Base-by-base conservation (phyloP, 78 protist species). In the Dictyostelium intermedium region DNA sequence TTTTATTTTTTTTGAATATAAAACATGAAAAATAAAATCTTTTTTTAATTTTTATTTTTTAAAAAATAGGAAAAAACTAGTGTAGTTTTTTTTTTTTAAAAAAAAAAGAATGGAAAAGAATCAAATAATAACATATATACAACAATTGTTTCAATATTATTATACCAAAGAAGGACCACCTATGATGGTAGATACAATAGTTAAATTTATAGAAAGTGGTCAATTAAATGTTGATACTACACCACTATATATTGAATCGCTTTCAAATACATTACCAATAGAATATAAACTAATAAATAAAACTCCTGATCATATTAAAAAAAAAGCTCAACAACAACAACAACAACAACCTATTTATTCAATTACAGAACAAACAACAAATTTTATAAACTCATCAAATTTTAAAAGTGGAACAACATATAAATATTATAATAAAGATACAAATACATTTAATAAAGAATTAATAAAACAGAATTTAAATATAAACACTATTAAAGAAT, bases 221-320 rank as follows among this genome's bases (percentile, higher is more conserved):
- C 34, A 79, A 41, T n/a, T 39, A 2, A 47, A 30, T 41, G 41
- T 63, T 1, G 47, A 89, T 2, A 16, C 82, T 7, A n/a, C 34
- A 30, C 87, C 93, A n/a, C 16, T 89, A 45, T 89, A 80, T 39
- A 80, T 89, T 20, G 93, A 89, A 89, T 89, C 93, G 47, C 25
- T 89, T 18, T 20, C 78, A 35, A 34, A 80, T 5, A n/a, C 45
- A 80, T 80, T 89, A 41, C 93, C 93, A 41, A 18, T 20, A 10
- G 37, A 35, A 4, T 89, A 89, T 69, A 27, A 32, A 47, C 35
- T 89, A 60, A 89, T 63, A 35, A 53, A 89, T n/a, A 89, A 56
- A 30, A 66, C 93, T 13, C 93, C 93, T 2, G 82, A 78, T 16
- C 93, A 89, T 80, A 80, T 89, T 18, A 35, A 39, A 89, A 77